These are phyloP conservation scores for Lachnum nothofagi DNA, from an alignment of 2,329 filamentous ascomycete species.

Conservation along the genomic window DNA sequence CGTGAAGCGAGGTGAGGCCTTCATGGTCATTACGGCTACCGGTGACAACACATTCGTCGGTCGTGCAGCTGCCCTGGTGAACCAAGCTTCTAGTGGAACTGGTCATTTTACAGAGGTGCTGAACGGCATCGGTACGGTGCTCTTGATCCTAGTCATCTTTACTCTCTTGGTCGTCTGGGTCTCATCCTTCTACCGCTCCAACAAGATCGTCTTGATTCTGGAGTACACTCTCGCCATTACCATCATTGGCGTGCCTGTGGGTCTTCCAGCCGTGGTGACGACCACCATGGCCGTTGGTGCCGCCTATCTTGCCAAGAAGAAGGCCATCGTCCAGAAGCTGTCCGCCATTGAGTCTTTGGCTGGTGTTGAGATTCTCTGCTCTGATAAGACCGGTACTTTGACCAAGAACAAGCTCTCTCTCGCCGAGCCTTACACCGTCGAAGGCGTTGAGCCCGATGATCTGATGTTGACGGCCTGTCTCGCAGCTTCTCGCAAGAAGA, in stretches of 20 bases:
- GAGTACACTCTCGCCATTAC: slow-evolving; percentile 83
- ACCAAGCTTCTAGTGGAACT: slow-evolving; percentile 64
- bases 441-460: slow-evolving; percentile 77
- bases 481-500: slow-evolving; percentile 88
- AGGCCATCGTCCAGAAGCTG: slow-evolving; percentile 89
- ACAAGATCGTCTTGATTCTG: slow-evolving; percentile 71
- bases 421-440: slow-evolving; percentile 75
- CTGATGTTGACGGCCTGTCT: slow-evolving; percentile 90
- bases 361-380: slow-evolving; percentile 89
- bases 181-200: slow-evolving; percentile 81
- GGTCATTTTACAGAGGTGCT: slow-evolving; percentile 91
- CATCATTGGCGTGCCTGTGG: slow-evolving; percentile 87
- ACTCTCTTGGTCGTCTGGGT: slow-evolving; percentile 82
- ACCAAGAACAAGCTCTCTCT: slow-evolving; percentile 93
- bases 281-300: slow-evolving; percentile 94
- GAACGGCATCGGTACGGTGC: slow-evolving; percentile 76
- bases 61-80: slow-evolving; percentile 80
- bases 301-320: slow-evolving; percentile 84
- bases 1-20: slow-evolving; percentile 85
- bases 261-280: slow-evolving; percentile 87
- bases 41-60: slow-evolving; percentile 90
- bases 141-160: slow-evolving; percentile 74
- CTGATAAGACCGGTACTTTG: slow-evolving; percentile 88
- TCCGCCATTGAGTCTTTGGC: slow-evolving; percentile 87
- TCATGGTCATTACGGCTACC: slow-evolving; percentile 75